These are phyloP conservation scores for Phallus indusiatus DNA, from an alignment of 768 basidiomycete genomes.

Conservation along the genomic window DNA sequence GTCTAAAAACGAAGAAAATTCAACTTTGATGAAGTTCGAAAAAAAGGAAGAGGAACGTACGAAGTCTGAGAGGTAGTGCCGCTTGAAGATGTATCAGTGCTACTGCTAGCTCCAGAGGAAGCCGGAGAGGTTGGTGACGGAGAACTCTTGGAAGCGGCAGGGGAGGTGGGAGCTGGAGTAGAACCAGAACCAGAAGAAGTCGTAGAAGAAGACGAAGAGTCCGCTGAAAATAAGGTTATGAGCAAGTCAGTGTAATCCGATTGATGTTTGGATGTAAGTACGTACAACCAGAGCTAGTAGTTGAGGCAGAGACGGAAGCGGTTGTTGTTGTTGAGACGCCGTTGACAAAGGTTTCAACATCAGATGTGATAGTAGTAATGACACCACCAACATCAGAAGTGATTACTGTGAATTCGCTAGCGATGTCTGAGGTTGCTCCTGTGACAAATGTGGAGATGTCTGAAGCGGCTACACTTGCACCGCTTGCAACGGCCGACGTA, in stretches of 20 bases:
- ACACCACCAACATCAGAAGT: not conserved
- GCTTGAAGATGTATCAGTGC: not conserved
- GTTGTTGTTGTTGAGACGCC: not conserved
- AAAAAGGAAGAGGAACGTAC: not conserved
- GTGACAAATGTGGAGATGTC: not conserved
- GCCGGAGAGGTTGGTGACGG: not conserved
- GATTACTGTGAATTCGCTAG: not conserved
- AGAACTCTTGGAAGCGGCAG: too few species aligned
- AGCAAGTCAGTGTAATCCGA: not conserved
- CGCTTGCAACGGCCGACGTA: not conserved
- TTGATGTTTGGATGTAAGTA: not conserved
- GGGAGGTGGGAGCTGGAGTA: too few species aligned
- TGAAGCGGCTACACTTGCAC: not conserved
- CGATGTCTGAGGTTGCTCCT: not conserved
- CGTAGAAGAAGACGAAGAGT: too few species aligned
- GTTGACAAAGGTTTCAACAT: not conserved
- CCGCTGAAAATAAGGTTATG: not conserved
- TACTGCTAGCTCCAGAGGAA: not conserved
- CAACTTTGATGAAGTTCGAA: not conserved
- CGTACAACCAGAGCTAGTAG: not conserved
- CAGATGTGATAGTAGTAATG: not conserved
- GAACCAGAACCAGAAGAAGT: too few species aligned
- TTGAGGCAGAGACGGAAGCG: too few species aligned
- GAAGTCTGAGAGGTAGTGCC: not conserved
- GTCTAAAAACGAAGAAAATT: not conserved